Evolutionary conservation across 805 yeast species (phyloP), one percentile per base, ranked within the genome.

Genomic region (Ogataea ganodermae): DNA sequence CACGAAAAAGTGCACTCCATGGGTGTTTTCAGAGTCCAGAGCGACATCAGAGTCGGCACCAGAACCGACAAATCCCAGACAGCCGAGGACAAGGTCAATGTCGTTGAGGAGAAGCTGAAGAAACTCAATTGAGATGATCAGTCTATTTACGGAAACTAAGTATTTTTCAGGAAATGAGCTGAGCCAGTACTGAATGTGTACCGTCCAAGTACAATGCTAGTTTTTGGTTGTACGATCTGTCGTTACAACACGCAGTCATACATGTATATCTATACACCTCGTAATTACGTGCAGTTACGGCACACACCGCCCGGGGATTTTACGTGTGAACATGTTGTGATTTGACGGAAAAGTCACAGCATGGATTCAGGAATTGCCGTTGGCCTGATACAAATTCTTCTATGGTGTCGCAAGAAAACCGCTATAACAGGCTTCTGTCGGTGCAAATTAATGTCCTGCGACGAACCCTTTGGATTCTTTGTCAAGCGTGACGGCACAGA

Each of bases 21-120:
- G 55, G 96, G 95, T 1, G 80, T 86, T 10, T 75, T 84, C 9
- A 75, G 97, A 62, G 81, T 89, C 44, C 96, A 90, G 63, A 81
- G 89, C 52, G 96, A 89, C 57, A 86, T 89, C 46, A 73, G 97
- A 61, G 83, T 89, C 30, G 96, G 97, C 6, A 86, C 96, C 3
- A 80, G 95, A 69, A 80, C 77, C 35, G 96, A 87, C 60, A 87
- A 86, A 67, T 59, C 60, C 12, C 95, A 87, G 62, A 73, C 80
- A 16, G 88, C 91, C 1, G 78, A 76, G 53, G 94, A 87, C 53
- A 88, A 87, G 62, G 75, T 87, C 31, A 79, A 79, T 55, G 72
- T 79, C 41, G 94, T 87, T 27, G 75, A 80, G 49, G 68, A 69
- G 38, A 84, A 84, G 56, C 60, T 78, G 45, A 63, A 27, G 20